Conservation (phyloP, 345 rosid genomes). For the Gossypium herbaceum region DNA sequence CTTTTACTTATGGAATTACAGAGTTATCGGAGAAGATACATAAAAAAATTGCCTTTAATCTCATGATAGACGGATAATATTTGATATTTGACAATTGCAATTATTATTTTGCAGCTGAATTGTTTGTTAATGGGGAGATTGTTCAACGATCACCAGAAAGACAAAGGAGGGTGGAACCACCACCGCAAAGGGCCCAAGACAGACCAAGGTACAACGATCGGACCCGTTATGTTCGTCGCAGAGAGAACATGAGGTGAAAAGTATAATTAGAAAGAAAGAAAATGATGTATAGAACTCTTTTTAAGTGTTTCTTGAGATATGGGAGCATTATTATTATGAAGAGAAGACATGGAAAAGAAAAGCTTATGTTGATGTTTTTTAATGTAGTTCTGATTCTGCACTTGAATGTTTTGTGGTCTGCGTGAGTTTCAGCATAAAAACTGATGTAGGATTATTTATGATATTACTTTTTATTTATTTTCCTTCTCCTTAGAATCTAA, state of each 20-base stretch:
- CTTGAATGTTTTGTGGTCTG: background rate
- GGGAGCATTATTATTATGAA: background rate
- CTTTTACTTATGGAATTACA: slow-evolving; percentile 16
- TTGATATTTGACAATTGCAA: background rate
- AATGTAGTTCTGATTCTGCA: background rate
- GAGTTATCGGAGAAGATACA: slow-evolving; percentile 22
- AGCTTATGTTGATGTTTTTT: background rate
- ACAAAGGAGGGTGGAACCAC: slow-evolving; percentile 87
- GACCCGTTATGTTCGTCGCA: slow-evolving; percentile 82
- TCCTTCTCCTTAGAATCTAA: background rate
- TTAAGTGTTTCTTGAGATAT: background rate
- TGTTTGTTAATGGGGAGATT: slow-evolving; percentile 92
- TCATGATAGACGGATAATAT: background rate
- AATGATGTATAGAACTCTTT: slow-evolving; percentile 22
- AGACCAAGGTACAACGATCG: slow-evolving; percentile 98
- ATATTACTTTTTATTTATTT: background rate
- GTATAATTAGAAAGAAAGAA: background rate
- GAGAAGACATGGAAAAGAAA: background rate
- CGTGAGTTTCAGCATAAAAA: background rate
- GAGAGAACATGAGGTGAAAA: slow-evolving; percentile 59
- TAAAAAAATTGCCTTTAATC: background rate
- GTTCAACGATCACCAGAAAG: slow-evolving; percentile 93
- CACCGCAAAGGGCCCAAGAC: slow-evolving; percentile 89
- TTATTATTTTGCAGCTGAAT: slow-evolving; percentile 59
- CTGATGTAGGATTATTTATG: background rate